Evolutionary conservation across 106 monocot genomes (phyloP).

Genomic region (Acanthochlamys bracteata): DNA sequence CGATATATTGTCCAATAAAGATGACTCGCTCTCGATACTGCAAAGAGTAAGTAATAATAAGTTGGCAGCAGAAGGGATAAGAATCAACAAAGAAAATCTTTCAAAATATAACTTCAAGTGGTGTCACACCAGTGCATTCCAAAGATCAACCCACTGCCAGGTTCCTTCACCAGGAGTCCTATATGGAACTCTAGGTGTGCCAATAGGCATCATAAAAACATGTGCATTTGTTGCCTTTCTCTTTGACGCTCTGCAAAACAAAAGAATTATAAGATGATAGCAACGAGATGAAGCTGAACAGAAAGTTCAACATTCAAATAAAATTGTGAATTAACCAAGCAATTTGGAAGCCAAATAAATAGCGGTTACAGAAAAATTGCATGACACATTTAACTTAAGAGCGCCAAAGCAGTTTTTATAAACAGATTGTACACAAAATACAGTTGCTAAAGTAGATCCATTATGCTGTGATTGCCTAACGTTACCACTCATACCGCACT

Average conservation of each 20-base stretch:
- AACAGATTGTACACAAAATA: too few species aligned
- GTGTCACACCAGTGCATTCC: conserved; percentile 86
- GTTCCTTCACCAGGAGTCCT: conserved; percentile 82
- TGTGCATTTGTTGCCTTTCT: conserved; percentile 25
- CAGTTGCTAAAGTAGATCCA: too few species aligned
- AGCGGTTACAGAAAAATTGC: too few species aligned
- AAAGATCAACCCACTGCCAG: conserved; percentile 87
- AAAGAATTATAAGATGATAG: background rate
- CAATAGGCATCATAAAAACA: conserved; percentile 79
- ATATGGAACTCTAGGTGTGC: conserved; percentile 77
- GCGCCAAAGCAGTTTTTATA: too few species aligned
- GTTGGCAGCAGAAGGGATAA: too few species aligned
- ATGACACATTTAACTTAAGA: too few species aligned
- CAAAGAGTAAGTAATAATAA: conserved; percentile 8
- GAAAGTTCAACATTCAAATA: too few species aligned
- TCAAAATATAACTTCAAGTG: background rate
- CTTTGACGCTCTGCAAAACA: conserved; percentile 26
- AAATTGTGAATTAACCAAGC: too few species aligned
- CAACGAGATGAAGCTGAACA: background rate
- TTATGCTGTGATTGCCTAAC: too few species aligned
- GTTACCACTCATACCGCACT: too few species aligned
- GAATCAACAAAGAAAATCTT: too few species aligned
- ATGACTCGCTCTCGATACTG: conserved; percentile 92
- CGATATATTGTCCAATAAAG: conserved; percentile 80
- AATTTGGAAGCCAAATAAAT: too few species aligned